Evolutionary conservation across 2,329 filamentous ascomycete genomes (phyloP).

Genomic region (Cladosporium velox): DNA sequence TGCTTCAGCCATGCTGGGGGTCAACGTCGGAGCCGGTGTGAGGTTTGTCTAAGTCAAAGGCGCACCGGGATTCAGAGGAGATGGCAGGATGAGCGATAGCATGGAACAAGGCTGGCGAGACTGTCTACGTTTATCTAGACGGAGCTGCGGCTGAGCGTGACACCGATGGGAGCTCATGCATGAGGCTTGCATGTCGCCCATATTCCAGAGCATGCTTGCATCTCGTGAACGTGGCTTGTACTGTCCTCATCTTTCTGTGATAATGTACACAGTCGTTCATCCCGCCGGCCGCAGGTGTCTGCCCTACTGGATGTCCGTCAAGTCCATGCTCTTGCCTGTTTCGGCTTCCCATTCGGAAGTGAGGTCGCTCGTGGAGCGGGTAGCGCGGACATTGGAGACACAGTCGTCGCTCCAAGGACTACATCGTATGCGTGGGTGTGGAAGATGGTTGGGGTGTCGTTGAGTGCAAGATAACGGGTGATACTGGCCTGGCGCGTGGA

Average conservation of each 20-base stretch:
- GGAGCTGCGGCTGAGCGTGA: background rate
- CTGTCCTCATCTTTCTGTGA: background rate
- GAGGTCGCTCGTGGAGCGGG: too few relatives aligned
- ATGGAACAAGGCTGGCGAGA: background rate
- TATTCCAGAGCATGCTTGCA: background rate
- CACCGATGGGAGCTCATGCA: background rate
- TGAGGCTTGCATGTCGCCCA: background rate
- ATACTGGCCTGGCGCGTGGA: too few relatives aligned
- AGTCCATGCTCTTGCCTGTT: background rate
- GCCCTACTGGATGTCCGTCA: background rate
- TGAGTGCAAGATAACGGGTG: background rate
- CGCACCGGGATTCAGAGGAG: background rate
- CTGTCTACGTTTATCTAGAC: background rate
- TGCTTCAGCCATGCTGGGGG: background rate
- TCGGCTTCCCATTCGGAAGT: background rate
- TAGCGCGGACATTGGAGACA: too few relatives aligned
- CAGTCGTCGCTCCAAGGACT: background rate
- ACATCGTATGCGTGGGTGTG: too few relatives aligned
- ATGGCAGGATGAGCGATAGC: background rate
- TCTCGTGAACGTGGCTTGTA: background rate
- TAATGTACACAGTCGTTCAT: background rate
- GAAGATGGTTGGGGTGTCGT: background rate
- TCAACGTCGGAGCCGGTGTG: background rate
- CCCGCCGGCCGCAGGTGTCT: background rate
- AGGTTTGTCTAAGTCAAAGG: background rate